These are phyloP conservation scores for Zoysia japonica DNA, from an alignment of 176 grass and related monocot genomes.

Conservation along the genomic window DNA sequence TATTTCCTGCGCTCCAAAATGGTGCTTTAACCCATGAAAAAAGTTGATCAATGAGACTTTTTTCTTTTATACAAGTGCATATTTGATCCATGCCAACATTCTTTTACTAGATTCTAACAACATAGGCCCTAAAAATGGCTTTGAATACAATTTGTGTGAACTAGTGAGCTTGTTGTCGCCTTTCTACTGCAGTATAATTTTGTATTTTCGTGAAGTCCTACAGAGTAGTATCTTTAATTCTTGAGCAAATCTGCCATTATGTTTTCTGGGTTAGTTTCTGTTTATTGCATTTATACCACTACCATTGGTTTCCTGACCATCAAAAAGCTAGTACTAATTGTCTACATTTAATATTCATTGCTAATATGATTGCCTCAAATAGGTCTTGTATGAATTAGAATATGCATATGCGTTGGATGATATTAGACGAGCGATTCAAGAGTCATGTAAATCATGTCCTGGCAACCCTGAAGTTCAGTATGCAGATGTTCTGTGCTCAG, in stretches of 20 bases:
- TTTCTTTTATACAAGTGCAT: background rate
- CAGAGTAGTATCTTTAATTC: background rate
- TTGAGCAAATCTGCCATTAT: background rate
- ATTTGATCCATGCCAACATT: background rate
- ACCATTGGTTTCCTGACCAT: background rate
- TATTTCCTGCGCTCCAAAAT: constrained; percentile 7
- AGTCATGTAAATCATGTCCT: constrained; percentile 44
- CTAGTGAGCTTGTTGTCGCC: background rate
- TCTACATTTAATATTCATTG: constrained; percentile 15
- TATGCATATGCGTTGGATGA: constrained; percentile 68
- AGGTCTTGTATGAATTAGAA: constrained; percentile 92
- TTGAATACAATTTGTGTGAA: background rate
- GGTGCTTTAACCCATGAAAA: background rate
- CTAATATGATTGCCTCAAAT: constrained; percentile 9
- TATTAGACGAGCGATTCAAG: constrained; percentile 49
- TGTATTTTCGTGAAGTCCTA: background rate
- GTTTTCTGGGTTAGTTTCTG: background rate
- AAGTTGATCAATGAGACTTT: background rate
- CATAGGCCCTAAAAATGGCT: background rate
- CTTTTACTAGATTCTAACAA: background rate
- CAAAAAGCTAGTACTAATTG: constrained; percentile 20
- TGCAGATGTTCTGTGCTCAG: constrained; percentile 60
- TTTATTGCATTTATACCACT: background rate
- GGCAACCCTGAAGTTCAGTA: constrained; percentile 46
- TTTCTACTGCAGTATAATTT: constrained; percentile 15